Conservation (phyloP, 2,329 filamentous ascomycete species). For the Pseudocercospora macadamiae region DNA sequence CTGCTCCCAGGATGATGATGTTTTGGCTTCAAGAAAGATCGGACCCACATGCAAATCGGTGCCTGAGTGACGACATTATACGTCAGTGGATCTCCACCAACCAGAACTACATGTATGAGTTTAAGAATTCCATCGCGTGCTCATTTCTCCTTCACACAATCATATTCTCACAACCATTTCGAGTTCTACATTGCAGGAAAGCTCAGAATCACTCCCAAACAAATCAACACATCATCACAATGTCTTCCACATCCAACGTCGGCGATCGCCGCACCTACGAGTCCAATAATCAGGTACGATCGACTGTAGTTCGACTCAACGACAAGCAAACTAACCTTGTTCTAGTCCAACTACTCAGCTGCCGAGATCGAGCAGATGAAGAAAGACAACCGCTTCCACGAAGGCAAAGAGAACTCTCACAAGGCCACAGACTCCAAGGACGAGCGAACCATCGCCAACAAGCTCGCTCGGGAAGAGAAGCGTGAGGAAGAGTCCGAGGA, state of each 20-base stretch:
- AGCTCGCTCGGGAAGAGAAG: constrained; percentile 65
- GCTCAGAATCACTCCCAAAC: neutral
- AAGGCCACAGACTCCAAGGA: constrained; percentile 73
- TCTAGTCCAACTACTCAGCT: constrained; percentile 60
- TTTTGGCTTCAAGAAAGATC: neutral
- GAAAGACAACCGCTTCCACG: constrained; percentile 60
- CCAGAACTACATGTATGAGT: neutral
- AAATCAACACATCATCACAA: constrained; percentile 35
- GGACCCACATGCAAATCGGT: constrained; percentile 2
- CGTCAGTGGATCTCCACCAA: neutral
- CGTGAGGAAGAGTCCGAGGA: constrained; percentile 49
- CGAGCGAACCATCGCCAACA: constrained; percentile 71
- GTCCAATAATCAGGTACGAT: constrained; percentile 67
- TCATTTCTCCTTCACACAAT: constrained; percentile 5
- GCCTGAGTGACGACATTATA: constrained; percentile 3
- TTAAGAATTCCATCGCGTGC: constrained; percentile 15
- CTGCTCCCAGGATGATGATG: neutral
- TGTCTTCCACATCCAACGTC: constrained; percentile 65
- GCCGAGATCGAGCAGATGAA: constrained; percentile 47
- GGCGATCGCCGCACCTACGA: constrained; percentile 70
- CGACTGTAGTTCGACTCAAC: neutral
- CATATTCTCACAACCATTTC: neutral
- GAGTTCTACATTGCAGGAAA: neutral
- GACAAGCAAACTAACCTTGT: neutral
- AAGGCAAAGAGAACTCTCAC: constrained; percentile 73